These are phyloP conservation scores for Saccharum officinarum DNA, from an alignment of 176 grass and related monocot genomes.

Conservation along the genomic window DNA sequence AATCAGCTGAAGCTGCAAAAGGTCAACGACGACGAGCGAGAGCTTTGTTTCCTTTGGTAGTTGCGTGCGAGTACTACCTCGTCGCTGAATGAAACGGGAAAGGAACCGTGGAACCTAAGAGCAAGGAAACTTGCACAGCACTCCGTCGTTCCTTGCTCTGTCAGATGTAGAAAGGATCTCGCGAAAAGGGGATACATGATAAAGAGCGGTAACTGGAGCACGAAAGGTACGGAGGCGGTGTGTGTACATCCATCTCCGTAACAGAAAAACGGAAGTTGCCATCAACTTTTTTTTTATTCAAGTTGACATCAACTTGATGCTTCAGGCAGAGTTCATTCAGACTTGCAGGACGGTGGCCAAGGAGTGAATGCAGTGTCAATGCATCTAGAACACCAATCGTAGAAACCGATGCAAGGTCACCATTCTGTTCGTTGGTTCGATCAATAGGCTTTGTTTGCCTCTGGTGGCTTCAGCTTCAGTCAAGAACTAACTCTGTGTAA, in stretches of 20 bases:
- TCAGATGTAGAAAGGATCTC: conserved; percentile 28
- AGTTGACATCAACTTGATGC: conserved; percentile 22
- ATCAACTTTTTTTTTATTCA: too few species aligned
- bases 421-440: background rate
- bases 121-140: conserved; percentile 17
- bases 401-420: too few species aligned
- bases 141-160: conserved; percentile 41
- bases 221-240: background rate
- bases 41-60: background rate
- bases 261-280: background rate
- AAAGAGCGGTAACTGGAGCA: background rate
- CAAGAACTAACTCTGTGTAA: background rate
- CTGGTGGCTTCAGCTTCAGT: background rate
- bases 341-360: background rate
- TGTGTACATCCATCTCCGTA: background rate
- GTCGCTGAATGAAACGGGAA: conserved; percentile 11
- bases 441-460: background rate
- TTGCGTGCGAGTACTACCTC: background rate
- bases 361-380: background rate
- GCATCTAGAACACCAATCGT: background rate
- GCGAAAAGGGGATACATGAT: background rate
- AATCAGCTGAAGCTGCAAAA: background rate
- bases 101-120: conserved; percentile 4
- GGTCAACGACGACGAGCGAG: conserved; percentile 2
- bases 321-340: background rate